A percentile compares a stretch with the other conserved stretches of the same genome.
Conservation (phyloP, 2,329 filamentous ascomycete species). For the Ophiostoma himal-ulmi region DNA sequence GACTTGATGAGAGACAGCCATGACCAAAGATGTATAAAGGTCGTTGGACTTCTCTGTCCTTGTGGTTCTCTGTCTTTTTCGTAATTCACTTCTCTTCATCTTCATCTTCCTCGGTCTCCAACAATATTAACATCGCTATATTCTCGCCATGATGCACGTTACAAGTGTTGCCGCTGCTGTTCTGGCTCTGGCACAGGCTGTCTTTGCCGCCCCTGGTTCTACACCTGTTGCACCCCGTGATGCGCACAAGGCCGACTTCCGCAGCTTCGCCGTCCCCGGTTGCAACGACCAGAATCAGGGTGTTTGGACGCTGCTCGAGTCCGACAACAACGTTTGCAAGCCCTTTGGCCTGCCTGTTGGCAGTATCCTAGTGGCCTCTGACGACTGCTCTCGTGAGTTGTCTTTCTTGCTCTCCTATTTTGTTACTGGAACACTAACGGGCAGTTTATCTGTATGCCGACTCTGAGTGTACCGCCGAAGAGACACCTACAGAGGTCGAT, state of each 20-base stretch:
- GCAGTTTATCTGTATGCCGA: conserved; percentile 19
- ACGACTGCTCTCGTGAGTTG: conserved; percentile 21
- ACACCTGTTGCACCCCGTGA: neutral
- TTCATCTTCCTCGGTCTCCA: neutral
- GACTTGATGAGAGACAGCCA: neutral
- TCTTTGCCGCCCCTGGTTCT: neutral
- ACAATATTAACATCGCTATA: neutral
- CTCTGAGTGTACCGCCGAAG: conserved; percentile 11
- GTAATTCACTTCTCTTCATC: neutral
- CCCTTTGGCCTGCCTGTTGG: conserved; percentile 21
- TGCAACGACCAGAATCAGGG: conserved; percentile 26
- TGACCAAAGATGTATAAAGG: neutral
- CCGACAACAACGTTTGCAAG: conserved; percentile 18
- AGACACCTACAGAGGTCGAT: neutral
- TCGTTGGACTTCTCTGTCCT: neutral
- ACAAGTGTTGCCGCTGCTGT: conserved; percentile 2
- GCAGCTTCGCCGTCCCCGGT: conserved; percentile 24
- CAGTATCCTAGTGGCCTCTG: conserved; percentile 19
- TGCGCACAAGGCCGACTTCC: conserved; percentile 25
- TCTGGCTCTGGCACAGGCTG: conserved; percentile 9
- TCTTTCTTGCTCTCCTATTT: neutral
- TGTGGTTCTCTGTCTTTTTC: neutral
- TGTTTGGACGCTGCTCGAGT: conserved; percentile 24
- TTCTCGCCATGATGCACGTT: conserved; percentile 21
- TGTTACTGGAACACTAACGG: neutral